These are phyloP conservation scores for Plasmodium knowlesi DNA, from an alignment of 169 alveolate species.

Conservation along the genomic window DNA sequence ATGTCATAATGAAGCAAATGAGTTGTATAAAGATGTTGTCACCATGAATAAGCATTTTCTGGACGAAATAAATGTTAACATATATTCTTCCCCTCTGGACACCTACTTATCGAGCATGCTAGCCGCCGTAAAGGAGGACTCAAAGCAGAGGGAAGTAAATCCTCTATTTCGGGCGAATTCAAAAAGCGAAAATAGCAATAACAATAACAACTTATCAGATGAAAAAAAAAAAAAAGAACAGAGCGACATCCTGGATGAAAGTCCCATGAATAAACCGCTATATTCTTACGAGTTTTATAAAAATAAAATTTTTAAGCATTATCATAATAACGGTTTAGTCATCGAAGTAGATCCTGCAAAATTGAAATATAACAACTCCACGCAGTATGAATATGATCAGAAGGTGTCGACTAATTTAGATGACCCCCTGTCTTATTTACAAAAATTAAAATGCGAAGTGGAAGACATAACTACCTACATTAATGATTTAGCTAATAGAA, in stretches of 20 bases:
- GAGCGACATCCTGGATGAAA: conserved; percentile 9
- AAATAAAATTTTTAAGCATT: conserved; percentile 46
- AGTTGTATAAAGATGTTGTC: conserved; percentile 71
- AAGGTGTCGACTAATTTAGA: conserved; percentile 11
- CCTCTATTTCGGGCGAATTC: not conserved
- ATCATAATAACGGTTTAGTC: conserved; percentile 33
- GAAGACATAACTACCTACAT: conserved; percentile 56
- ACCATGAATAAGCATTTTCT: conserved; percentile 52
- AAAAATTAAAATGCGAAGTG: conserved; percentile 70
- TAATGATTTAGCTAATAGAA: conserved; percentile 28
- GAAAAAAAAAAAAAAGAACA: conserved; percentile 23
- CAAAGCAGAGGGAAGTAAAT: not conserved
- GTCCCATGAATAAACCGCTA: conserved; percentile 17
- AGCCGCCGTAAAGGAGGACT: not conserved
- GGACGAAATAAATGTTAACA: conserved; percentile 53
- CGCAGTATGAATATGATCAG: conserved; percentile 37
- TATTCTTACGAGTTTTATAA: conserved; percentile 63
- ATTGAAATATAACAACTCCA: conserved; percentile 52
- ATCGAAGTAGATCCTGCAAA: conserved; percentile 52
- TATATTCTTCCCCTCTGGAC: conserved; percentile 71
- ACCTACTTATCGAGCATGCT: conserved; percentile 58
- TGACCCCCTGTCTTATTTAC: conserved; percentile 61
- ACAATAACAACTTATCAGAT: conserved; percentile 3
- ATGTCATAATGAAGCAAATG: conserved; percentile 61
- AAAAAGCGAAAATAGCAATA: conserved; percentile 8